Evolutionary conservation across 2,329 filamentous ascomycete genomes (phyloP).

Genomic region (Chaetomium globosum): DNA sequence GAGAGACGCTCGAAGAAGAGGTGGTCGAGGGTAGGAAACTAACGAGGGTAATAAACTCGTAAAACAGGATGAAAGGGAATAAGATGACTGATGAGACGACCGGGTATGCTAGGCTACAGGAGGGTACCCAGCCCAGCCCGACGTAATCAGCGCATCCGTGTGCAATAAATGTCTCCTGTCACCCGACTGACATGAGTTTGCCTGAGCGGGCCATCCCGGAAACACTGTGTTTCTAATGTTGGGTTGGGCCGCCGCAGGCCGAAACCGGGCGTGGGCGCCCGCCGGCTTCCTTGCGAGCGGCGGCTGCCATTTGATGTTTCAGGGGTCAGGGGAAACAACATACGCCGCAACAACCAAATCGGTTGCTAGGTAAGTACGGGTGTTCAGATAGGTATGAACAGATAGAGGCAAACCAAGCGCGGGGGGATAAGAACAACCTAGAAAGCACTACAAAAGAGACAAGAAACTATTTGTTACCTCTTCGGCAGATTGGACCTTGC

Average conservation of each 20-base stretch:
- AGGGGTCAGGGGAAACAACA: constrained; percentile 7
- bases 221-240: constrained; percentile 7
- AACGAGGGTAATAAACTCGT: not conserved
- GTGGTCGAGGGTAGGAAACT: not conserved
- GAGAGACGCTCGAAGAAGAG: not conserved
- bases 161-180: constrained; percentile 27
- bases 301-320: constrained; percentile 4
- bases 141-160: constrained; percentile 30
- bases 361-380: not conserved
- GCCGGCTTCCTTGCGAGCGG: constrained; percentile 1
- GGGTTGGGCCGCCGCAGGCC: constrained; percentile 19
- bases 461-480: constrained; percentile 23
- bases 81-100: not conserved
- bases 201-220: constrained; percentile 28
- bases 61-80: not conserved
- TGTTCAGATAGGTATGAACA: not conserved
- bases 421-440: constrained; percentile 3
- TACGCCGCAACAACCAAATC: not conserved
- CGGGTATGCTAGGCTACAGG: not conserved
- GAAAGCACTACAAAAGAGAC: constrained; percentile 4
- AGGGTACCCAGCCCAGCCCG: constrained; percentile 10
- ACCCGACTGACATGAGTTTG: constrained; percentile 21
- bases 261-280: constrained; percentile 26
- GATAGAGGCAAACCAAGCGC: not conserved
- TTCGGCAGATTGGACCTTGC: constrained; percentile 20